Evolutionary conservation across 2,329 filamentous ascomycete species (phyloP).

Genomic region (Periconia digitata): DNA sequence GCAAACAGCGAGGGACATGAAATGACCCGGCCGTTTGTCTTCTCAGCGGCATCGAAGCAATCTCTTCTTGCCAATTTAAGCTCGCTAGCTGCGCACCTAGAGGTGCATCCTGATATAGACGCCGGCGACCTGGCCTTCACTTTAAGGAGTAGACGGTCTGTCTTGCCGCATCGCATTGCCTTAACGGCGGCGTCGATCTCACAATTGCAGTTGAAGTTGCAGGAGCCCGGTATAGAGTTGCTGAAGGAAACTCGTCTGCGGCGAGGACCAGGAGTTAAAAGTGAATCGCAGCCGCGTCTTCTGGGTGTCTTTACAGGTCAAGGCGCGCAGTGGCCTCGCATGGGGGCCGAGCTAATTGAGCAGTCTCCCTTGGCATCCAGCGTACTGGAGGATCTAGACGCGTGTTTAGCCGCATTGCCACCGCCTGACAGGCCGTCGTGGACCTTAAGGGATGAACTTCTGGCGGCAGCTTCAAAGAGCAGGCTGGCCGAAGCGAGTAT

Average conservation of each 20-base stretch:
- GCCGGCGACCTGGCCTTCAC: constrained; percentile 1
- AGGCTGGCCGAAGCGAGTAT: constrained; percentile 18
- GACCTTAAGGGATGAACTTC: constrained; percentile 16
- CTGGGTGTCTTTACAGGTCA: constrained; percentile 48
- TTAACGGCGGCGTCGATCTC: neutral
- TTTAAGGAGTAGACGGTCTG: constrained; percentile 27
- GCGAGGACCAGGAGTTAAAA: too few relatives aligned
- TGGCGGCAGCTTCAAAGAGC: neutral
- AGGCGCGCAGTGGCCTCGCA: constrained; percentile 45
- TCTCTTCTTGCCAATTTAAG: too few relatives aligned
- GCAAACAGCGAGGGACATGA: too few relatives aligned
- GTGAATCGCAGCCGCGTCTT: constrained; percentile 17
- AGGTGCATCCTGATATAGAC: too few relatives aligned
- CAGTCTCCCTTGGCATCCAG: constrained; percentile 15
- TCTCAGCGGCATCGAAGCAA: too few relatives aligned
- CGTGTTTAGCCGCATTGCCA: constrained; percentile 5
- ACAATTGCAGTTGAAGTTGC: neutral
- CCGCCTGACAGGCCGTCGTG: constrained; percentile 11
- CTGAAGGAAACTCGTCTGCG: too few relatives aligned
- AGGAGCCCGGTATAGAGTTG: too few relatives aligned
- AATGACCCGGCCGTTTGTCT: too few relatives aligned
- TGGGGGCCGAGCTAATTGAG: constrained; percentile 40
- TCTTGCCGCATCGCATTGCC: neutral
- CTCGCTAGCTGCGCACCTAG: too few relatives aligned
- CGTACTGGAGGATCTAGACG: constrained; percentile 25